Base-by-base conservation (phyloP, 441 rosid species). In the Populus hybrid region DNA sequence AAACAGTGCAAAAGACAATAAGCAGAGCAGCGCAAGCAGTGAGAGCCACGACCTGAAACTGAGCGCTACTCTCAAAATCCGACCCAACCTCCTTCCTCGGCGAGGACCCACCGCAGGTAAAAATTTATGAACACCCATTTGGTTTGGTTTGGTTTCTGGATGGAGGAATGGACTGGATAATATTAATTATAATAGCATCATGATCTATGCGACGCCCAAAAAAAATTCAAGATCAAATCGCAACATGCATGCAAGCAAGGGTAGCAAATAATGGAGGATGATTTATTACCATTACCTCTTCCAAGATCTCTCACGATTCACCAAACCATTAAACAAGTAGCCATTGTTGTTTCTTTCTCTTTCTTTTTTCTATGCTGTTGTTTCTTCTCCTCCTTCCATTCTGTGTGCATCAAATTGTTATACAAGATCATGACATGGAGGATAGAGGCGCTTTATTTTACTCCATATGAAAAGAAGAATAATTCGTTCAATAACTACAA, bases 1-100 rank as follows among this genome's bases (percentile, higher is more conserved):
- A 70, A 89, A 87, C 77, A 86, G 73, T 12, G 85, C 80, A 26
- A 87, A 82, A 80, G 83, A 89, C 40, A 88, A 78, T 72, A 89
- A 84, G 80, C 85, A 83, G 26, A 89, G 72, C 3, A 85, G 80
- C 3, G 83, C 76, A 64, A 90, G 85, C 79, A 91, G 79, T 69
- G 87, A 76, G 72, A 88, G 73, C 72, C 86, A 86, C 65, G 81
- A 87, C 76, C 85, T 84, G 69, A 86, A 87, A 59, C 88, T 90
- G 57, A 61, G 65, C 9, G 26, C 65, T 61, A 83, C 81, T 78
- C 88, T 90, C 71, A 75, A 74, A 50, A 85, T 75, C 83, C 93
- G 87, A 80, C 88, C 86, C 61, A 86, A 69, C 87, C 90, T 90
- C 77, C 86, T 86, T 24, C 98, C 98, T 32, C 91, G 87, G 35